Percentiles rank a stretch among this genome's conserved stretches.
Conservation (phyloP, 2,329 filamentous ascomycete species). For the Sporothrix humicola region DNA sequence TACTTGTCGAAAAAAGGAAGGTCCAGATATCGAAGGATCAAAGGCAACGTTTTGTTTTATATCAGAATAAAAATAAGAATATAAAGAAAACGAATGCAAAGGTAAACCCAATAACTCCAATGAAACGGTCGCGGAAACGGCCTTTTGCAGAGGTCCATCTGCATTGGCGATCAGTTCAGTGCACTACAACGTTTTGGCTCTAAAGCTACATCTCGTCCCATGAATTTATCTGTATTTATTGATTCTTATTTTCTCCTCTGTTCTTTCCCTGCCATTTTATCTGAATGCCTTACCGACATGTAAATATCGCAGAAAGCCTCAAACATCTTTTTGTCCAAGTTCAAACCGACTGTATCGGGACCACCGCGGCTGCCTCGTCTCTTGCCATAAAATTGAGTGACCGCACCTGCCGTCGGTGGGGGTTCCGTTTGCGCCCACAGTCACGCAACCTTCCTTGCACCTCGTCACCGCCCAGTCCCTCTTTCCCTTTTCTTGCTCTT, state of each 20-base stretch:
- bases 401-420: neutral
- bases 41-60: too few relatives aligned
- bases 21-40: neutral
- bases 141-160: neutral
- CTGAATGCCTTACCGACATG: neutral
- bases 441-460: neutral
- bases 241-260: neutral
- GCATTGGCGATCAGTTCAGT: neutral
- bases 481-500: neutral
- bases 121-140: neutral
- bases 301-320: neutral
- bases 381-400: neutral
- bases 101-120: neutral
- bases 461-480: neutral
- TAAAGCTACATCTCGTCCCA: neutral
- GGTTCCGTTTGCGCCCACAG: constrained; percentile 2
- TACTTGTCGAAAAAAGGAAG: too few relatives aligned
- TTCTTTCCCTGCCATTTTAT: neutral
- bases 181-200: neutral
- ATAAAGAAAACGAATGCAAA: too few relatives aligned
- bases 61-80: neutral
- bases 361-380: constrained; percentile 11
- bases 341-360: neutral
- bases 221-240: constrained; percentile 9
- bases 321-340: too few relatives aligned